Evolutionary conservation across 768 basidiomycete genomes (phyloP).

Genomic region (Tylopilus felleus): DNA sequence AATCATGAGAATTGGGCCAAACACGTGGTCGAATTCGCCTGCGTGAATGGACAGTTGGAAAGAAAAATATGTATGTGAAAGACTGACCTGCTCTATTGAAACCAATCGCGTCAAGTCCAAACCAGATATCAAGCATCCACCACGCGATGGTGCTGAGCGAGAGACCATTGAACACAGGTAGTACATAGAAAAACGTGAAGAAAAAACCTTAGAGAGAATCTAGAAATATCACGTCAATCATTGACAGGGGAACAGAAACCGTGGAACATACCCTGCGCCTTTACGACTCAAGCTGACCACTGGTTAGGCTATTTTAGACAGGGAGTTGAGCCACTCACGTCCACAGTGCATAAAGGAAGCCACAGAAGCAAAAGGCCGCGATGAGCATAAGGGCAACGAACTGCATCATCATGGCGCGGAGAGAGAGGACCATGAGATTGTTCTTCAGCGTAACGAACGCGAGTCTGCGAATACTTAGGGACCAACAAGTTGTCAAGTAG

Average conservation of each 20-base stretch:
- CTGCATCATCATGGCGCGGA: conserved; percentile 91
- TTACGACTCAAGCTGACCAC: conserved; percentile 56
- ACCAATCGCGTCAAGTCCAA: conserved; percentile 91
- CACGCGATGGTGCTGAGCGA: conserved; percentile 64
- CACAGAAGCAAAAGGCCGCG: conserved; percentile 86
- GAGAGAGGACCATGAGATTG: conserved; percentile 74
- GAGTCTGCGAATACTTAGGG: conserved; percentile 45
- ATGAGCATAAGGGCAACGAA: conserved; percentile 82
- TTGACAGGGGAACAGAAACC: neutral
- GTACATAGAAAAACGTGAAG: neutral
- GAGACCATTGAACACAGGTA: neutral
- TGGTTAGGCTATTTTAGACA: conserved; percentile 7
- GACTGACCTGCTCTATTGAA: conserved; percentile 77
- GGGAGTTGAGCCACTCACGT: conserved; percentile 55
- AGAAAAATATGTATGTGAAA: neutral
- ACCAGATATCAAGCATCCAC: conserved; percentile 95
- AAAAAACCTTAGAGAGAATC: conserved; percentile 36
- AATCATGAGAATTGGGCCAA: conserved; percentile 90
- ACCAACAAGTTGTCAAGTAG: neutral
- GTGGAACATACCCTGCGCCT: conserved; percentile 46
- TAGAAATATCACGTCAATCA: conserved; percentile 18
- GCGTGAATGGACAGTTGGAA: conserved; percentile 7
- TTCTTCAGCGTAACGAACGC: conserved; percentile 89
- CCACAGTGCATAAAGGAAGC: conserved; percentile 91
- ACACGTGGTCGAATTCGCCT: conserved; percentile 79